Percentiles rank a stretch among this genome's conserved stretches.
These are phyloP conservation scores for Xylariaceae sp. DNA, from an alignment of 2,329 filamentous ascomycete species.

Conservation along the genomic window DNA sequence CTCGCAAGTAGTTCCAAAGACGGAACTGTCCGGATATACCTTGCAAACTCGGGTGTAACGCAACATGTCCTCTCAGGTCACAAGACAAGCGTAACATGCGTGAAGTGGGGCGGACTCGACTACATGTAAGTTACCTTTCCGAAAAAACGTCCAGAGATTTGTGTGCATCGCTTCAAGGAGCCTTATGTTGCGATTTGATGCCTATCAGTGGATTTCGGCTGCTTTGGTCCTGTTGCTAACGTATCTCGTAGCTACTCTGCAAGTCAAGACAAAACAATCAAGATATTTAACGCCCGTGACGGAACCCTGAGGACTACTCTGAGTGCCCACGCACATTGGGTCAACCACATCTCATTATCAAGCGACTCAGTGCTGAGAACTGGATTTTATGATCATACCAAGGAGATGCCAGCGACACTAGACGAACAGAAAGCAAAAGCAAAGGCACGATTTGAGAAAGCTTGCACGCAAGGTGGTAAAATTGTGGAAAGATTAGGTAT, in stretches of 20 bases:
- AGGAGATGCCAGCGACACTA: conserved; percentile 60
- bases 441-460: conserved; percentile 78
- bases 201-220: no score
- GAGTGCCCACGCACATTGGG: conserved; percentile 83
- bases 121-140: conserved; percentile 43
- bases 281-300: conserved; percentile 79
- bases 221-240: background rate
- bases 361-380: conserved; percentile 88
- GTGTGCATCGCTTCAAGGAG: no score
- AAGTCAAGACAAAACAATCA: conserved; percentile 72
- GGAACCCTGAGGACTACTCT: conserved; percentile 79
- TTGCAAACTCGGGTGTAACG: conserved; percentile 70
- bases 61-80: conserved; percentile 85
- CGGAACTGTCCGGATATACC: conserved; percentile 81
- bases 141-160: no score
- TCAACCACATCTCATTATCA: conserved; percentile 90
- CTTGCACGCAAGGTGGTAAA: conserved; percentile 70
- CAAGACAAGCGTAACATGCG: conserved; percentile 69
- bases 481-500: conserved; percentile 70
- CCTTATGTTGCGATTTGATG: no score
- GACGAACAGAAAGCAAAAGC: conserved; percentile 73
- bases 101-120: conserved; percentile 90
- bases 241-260: conserved; percentile 55
- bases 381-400: conserved; percentile 79
- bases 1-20: conserved; percentile 89